A percentile compares a stretch with the other conserved stretches of the same genome.
Evolutionary conservation across 805 yeast species (phyloP).

Genomic region (Candida alai): DNA sequence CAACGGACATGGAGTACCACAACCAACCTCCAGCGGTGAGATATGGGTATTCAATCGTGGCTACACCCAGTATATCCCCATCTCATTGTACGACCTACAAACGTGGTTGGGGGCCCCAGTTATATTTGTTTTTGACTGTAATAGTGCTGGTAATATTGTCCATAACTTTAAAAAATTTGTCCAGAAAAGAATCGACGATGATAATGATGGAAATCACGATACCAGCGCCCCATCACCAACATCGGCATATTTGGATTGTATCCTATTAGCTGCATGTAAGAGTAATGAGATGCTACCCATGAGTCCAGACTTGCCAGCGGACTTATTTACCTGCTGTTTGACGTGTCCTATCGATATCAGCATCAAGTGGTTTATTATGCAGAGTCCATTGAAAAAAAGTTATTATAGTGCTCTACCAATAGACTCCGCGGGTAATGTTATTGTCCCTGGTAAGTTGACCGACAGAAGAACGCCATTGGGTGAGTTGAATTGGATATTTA

Average conservation of each 20-base stretch:
- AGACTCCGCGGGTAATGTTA: constrained; percentile 52
- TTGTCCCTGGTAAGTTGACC: constrained; percentile 85
- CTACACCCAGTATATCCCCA: constrained; percentile 96
- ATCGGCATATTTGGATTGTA: constrained; percentile 74
- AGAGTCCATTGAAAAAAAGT: constrained; percentile 59
- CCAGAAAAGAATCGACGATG: constrained; percentile 85
- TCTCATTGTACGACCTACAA: constrained; percentile 89
- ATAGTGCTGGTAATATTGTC: constrained; percentile 90
- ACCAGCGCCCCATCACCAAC: constrained; percentile 57
- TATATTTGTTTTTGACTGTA: constrained; percentile 90
- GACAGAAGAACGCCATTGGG: constrained; percentile 95
- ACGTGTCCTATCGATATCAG: constrained; percentile 96
- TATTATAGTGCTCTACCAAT: constrained; percentile 45
- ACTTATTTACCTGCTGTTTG: constrained; percentile 89
- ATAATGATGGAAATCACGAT: constrained; percentile 58
- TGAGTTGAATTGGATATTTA: constrained; percentile 94
- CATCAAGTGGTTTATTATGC: constrained; percentile 86
- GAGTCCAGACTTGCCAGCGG: constrained; percentile 95
- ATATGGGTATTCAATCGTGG: constrained; percentile 98
- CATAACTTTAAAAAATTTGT: constrained; percentile 86
- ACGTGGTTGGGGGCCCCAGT: constrained; percentile 99
- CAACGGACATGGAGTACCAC: constrained; percentile 98
- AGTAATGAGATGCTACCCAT: constrained; percentile 84
- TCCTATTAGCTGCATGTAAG: constrained; percentile 89
- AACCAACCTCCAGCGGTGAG: constrained; percentile 93